Conservation (phyloP, 352 stramenopile species). For the Globisporangium barbulae region DNA sequence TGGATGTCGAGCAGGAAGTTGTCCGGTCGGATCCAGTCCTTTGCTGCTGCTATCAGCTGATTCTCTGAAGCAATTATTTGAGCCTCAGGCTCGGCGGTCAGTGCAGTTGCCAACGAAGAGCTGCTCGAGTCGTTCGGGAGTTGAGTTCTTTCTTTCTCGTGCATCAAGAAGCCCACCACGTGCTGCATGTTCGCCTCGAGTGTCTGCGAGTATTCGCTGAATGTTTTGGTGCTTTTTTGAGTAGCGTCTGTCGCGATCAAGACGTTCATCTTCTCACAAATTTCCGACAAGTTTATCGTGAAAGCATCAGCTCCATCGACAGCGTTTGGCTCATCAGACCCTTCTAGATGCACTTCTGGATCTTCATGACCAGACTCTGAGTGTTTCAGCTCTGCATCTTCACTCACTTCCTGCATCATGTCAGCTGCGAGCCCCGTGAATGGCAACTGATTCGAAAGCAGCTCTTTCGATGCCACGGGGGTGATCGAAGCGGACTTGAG, state of each 20-base stretch:
- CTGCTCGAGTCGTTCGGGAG: neutral
- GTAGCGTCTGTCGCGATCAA: conserved; percentile 2
- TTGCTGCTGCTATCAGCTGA: conserved; percentile 12
- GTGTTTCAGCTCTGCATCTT: neutral
- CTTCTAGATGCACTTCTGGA: neutral
- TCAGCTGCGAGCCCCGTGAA: conserved; percentile 5
- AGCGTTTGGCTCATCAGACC: neutral
- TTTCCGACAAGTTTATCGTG: neutral
- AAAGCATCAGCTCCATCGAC: neutral
- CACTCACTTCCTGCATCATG: conserved; percentile 10
- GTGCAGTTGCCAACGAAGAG: neutral
- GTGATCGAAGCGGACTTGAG: conserved; percentile 9
- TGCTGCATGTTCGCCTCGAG: conserved; percentile 26
- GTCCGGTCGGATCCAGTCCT: conserved; percentile 25
- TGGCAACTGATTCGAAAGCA: conserved; percentile 10
- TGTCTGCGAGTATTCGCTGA: conserved; percentile 25
- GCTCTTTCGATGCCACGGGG: conserved; percentile 5
- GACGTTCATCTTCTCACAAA: conserved; percentile 8
- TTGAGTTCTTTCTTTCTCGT: neutral
- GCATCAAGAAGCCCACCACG: conserved; percentile 24
- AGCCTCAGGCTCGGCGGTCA: neutral
- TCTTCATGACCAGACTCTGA: neutral
- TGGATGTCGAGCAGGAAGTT: conserved; percentile 62
- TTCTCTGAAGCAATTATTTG: neutral
- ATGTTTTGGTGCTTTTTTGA: conserved; percentile 14